Base-by-base conservation (phyloP, 2,329 filamentous ascomycete species). In the Cryphonectria nitschkei region DNA sequence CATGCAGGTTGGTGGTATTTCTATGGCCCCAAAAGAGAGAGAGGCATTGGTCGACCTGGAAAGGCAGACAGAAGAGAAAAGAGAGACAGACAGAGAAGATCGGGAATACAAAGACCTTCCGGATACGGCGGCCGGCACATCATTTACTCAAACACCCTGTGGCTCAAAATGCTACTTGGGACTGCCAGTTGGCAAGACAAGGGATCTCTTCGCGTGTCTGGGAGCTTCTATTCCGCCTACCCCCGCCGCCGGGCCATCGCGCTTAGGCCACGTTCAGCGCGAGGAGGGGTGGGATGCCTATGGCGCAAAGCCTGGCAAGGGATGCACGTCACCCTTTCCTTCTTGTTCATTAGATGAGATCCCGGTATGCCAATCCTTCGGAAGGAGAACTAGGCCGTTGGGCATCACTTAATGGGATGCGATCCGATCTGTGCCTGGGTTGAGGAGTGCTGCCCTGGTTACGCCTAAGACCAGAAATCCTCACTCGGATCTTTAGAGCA, bases 1-100 rank as follows among this genome's bases (percentile, higher is more conserved):
- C 56, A 71, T 71, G 71, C 67, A 71, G 66, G 69, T 54, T 68
- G 67, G 67, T 61, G 29, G 14, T 50, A 52, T 61, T 61, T 34
- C n/a, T 67, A 29, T 2, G 52, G 52, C n/a, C n/a, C 52, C n/a
- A 56, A n/a, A 29, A 56, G 46, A n/a, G 19, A 39, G 32, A 32
- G 7, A 37, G 19, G 22, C 32, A 43, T 26, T 39, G n/a, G 39
- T 43, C 41, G 39, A 26, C 41, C 19, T 46, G 39, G n/a, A 34
- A 34, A 34, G 6, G 22, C 1, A 50, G 6, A 50, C 26, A 26
- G 26, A 26, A 50, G 46, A 50, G 46, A n/a, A 7, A 22, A 19
- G 19, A 22, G 19, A 22, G 2, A 50, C 5, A 19, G 6, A 50
- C 1, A 50, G 6, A 50, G 37, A 64, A 32, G 37, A 43, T 9